Evolutionary conservation across 2,329 filamentous ascomycete species (phyloP), one percentile per base, ranked within the genome.

Genomic region (Fusarium buharicum): DNA sequence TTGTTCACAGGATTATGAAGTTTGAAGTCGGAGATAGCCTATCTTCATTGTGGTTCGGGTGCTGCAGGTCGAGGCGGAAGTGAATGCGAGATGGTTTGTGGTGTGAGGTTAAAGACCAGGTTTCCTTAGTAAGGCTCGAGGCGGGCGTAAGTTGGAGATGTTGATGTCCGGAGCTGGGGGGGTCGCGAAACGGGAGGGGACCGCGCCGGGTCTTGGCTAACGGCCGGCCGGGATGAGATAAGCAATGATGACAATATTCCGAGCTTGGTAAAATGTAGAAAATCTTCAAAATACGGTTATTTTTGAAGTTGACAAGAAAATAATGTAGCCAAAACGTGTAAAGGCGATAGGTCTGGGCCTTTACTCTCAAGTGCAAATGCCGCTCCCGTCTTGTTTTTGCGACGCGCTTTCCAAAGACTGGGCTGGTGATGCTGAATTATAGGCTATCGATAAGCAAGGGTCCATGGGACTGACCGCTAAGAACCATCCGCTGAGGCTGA

Each of bases 121-220:
- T 55, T 62, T 30, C 60, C 41, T 38, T 43, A 53, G 57, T 38
- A 59, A 66, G 59, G 62, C 37, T 66, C 62, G 43, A 50, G 27
- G 53, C 49, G 53, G 59, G 46, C 39, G 8, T 34, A 30, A 53
- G 47, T 55, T 27, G 22, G 48, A 52, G 59, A 28, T 33, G 10
- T 63, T 59, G 45, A 56, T 44, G 44, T n/a, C 47, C 37, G 20
- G 36, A 57, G 48, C 52, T 43, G 30, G 52, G 62, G 62, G 52
- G 62, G 62, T 64, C 62, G 62, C 61, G 62, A 65, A 56, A 55
- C 46, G 51, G 56, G 61, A 61, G 44, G 47, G 41, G 43, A 62
- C 47, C 51, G 44, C 47, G 56, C 55, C 46, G 38, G 50, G 17
- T 18, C 17, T 28, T 36, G 16, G 33, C 36, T 20, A 44, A 57